Percentiles rank a stretch among this genome's conserved stretches.
Conservation (phyloP, 768 basidiomycete species). For the Coprinopsis strossmayeri region DNA sequence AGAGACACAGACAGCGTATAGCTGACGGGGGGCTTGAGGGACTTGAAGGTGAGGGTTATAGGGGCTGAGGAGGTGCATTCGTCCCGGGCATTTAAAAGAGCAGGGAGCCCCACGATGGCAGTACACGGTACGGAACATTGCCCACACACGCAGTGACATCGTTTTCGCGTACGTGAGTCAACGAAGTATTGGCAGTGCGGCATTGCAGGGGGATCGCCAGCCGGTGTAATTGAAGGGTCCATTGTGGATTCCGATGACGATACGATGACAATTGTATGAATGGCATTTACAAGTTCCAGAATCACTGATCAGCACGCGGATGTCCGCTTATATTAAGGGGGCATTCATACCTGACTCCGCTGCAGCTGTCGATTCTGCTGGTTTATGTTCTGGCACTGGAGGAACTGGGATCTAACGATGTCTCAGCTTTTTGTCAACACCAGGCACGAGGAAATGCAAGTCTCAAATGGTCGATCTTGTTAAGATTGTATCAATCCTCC, state of each 20-base stretch:
- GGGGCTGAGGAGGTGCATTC: constrained; percentile 25
- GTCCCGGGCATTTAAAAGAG: no score
- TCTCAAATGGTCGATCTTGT: no score
- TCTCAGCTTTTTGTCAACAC: background rate
- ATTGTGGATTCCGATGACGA: no score
- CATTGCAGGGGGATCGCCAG: background rate
- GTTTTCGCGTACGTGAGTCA: no score
- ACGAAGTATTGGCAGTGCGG: background rate
- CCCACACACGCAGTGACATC: no score
- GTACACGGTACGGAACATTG: no score
- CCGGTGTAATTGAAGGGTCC: background rate
- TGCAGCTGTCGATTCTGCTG: constrained; percentile 11
- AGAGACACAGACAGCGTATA: constrained; percentile 68
- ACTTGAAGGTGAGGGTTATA: constrained; percentile 81
- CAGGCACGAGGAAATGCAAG: background rate
- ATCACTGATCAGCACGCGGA: background rate
- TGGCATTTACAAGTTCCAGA: no score
- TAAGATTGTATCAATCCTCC: background rate
- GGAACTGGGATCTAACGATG: constrained; percentile 7
- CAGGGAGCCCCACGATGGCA: background rate
- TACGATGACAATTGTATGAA: no score
- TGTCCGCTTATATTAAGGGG: background rate
- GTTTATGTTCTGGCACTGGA: constrained; percentile 9
- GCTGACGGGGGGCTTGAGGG: constrained; percentile 76
- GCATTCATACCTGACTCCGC: constrained; percentile 14